Conservation (phyloP, 2,329 filamentous ascomycete species). For the Emmonsiellopsis sp. region DNA sequence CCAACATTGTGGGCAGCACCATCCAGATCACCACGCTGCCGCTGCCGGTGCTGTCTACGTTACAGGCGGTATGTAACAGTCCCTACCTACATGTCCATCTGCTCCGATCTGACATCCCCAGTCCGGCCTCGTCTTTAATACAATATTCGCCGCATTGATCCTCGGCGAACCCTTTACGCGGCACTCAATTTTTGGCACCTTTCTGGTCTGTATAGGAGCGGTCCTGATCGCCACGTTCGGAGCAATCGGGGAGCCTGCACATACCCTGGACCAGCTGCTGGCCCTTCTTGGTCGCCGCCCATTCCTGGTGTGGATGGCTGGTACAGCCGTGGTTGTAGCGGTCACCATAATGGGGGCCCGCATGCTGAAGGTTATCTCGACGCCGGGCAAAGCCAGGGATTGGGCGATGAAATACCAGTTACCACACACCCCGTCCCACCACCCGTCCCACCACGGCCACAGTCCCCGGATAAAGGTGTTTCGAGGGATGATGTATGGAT, state of each 20-base stretch:
- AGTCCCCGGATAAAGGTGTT: conserved; percentile 62
- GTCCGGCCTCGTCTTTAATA: conserved; percentile 96
- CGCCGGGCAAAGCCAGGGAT: conserved; percentile 20
- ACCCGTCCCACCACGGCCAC: conserved; percentile 17
- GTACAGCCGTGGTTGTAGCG: conserved; percentile 64
- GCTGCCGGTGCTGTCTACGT: conserved; percentile 82
- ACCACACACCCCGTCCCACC: conserved; percentile 22
- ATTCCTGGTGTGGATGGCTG: conserved; percentile 82
- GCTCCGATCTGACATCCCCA: conserved; percentile 16
- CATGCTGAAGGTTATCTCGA: conserved; percentile 29
- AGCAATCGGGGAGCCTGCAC: conserved; percentile 84
- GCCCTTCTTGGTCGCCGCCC: conserved; percentile 60
- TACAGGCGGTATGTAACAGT: conserved; percentile 58
- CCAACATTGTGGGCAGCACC: conserved; percentile 88
- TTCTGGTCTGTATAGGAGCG: conserved; percentile 81
- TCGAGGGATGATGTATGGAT: conserved; percentile 78
- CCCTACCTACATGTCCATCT: neutral
- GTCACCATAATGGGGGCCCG: conserved; percentile 54
- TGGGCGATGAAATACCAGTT: conserved; percentile 16
- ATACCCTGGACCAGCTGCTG: conserved; percentile 74
- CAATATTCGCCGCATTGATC: conserved; percentile 88
- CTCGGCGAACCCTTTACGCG: conserved; percentile 87
- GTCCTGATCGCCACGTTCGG: conserved; percentile 88
- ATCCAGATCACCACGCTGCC: conserved; percentile 97
- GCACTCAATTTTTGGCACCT: conserved; percentile 83